Conservation (phyloP, 768 basidiomycete genomes). For the Hysterangium stoloniferum region DNA sequence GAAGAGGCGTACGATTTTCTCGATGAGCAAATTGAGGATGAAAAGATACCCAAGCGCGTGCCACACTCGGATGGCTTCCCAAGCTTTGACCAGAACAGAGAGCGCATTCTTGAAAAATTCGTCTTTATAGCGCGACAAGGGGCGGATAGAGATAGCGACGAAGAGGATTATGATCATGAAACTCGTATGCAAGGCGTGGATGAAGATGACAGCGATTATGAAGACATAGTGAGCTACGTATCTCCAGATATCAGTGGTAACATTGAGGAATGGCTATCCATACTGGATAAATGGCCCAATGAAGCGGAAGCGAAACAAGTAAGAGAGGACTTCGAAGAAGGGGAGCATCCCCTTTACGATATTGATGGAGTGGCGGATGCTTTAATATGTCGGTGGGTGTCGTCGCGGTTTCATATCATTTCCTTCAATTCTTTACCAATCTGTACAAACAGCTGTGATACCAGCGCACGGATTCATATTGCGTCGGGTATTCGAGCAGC, state of each 20-base stretch:
- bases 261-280: neutral
- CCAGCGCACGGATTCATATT: too few species aligned
- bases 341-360: neutral
- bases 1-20: neutral
- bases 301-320: neutral
- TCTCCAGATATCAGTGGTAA: neutral
- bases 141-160: neutral
- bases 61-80: neutral
- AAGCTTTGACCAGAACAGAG: neutral
- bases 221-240: neutral
- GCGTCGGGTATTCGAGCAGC: too few species aligned
- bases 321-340: neutral
- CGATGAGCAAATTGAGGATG: neutral
- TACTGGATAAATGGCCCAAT: neutral
- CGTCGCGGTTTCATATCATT: too few species aligned
- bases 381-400: neutral
- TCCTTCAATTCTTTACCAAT: too few species aligned
- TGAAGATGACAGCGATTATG: neutral
- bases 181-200: neutral
- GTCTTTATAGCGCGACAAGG: neutral
- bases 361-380: neutral
- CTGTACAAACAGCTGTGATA: too few species aligned
- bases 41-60: neutral
- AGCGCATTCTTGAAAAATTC: neutral
- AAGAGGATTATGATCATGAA: neutral